These are phyloP conservation scores for Carex littledalei DNA, from an alignment of 176 grass and related monocot species.

Conservation along the genomic window DNA sequence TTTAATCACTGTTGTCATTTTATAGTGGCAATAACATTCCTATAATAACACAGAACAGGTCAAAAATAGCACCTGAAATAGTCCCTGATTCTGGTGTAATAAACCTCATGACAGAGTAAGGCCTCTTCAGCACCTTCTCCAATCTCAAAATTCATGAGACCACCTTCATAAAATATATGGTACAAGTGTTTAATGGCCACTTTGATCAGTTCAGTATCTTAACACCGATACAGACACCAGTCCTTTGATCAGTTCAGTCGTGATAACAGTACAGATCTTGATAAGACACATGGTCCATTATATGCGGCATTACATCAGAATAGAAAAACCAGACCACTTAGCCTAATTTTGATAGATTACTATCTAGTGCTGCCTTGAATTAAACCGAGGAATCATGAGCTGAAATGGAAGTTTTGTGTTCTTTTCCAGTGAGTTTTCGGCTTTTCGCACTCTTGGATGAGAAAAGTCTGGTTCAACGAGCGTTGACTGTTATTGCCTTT, in stretches of 20 bases:
- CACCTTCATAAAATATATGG: constrained; percentile 56
- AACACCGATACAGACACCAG: not conserved
- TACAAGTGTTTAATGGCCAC: constrained; percentile 38
- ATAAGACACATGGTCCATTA: not conserved
- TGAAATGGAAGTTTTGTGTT: constrained; percentile 29
- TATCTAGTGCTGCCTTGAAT: constrained; percentile 30
- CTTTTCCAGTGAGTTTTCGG: constrained; percentile 48
- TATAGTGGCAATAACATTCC: not conserved
- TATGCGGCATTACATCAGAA: not conserved
- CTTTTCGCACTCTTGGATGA: constrained; percentile 43
- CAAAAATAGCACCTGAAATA: constrained; percentile 41
- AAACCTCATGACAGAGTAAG: constrained; percentile 42
- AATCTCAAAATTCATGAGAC: constrained; percentile 52
- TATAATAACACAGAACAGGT: not conserved
- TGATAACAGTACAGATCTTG: not conserved
- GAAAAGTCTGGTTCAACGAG: constrained; percentile 53
- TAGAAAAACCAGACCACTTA: not conserved
- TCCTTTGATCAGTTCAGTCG: not conserved
- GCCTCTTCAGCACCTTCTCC: constrained; percentile 31
- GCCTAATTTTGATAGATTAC: not conserved
- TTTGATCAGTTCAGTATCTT: not conserved
- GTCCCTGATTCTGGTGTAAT: constrained; percentile 29
- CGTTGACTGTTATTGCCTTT: constrained; percentile 36
- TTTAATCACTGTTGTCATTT: not conserved
- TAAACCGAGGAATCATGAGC: constrained; percentile 31